phyloP scores from a whole-genome alignment of 768 basidiomycete genomes.

The Tylopilus sp. region DNA sequence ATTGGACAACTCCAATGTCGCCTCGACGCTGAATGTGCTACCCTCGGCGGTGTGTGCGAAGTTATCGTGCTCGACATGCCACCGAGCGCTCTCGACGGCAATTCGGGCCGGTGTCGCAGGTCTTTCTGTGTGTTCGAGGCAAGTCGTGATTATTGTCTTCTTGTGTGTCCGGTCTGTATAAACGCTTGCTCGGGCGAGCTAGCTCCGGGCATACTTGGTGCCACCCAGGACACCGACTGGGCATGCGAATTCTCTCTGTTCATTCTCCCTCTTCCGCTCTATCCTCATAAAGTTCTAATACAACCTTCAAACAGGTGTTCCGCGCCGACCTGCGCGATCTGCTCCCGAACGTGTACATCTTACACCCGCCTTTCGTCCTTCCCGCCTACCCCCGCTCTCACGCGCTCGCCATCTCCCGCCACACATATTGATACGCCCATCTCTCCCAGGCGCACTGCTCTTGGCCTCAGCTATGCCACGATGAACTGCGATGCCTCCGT shows the following conservation, averaged over 20 bases:
- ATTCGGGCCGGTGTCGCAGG: slow-evolving; percentile 15
- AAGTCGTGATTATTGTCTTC: neutral
- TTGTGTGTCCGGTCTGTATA: neutral
- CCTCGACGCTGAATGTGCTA: neutral
- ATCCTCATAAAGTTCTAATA: slow-evolving; percentile 4
- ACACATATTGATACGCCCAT: slow-evolving; percentile 9
- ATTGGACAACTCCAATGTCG: slow-evolving; percentile 20
- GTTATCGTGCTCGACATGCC: slow-evolving; percentile 29
- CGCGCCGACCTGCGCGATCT: slow-evolving; percentile 33
- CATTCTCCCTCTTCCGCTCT: neutral
- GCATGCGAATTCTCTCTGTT: neutral
- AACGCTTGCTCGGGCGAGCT: neutral
- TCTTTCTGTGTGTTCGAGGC: slow-evolving; percentile 22
- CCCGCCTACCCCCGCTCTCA: slow-evolving; percentile 37
- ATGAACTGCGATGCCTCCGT: slow-evolving; percentile 21
- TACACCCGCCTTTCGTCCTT: slow-evolving; percentile 29
- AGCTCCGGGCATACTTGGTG: neutral
- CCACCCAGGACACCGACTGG: neutral
- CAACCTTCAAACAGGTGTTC: slow-evolving; percentile 25
- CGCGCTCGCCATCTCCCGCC: slow-evolving; percentile 30
- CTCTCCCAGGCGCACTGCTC: slow-evolving; percentile 28
- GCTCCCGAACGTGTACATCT: slow-evolving; percentile 37
- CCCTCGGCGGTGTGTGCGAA: slow-evolving; percentile 8
- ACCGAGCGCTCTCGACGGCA: slow-evolving; percentile 23
- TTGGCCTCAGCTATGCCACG: slow-evolving; percentile 19